phyloP scores from a whole-genome alignment of 2,329 filamentous ascomycete genomes.

The Diaporthe humulicola region DNA sequence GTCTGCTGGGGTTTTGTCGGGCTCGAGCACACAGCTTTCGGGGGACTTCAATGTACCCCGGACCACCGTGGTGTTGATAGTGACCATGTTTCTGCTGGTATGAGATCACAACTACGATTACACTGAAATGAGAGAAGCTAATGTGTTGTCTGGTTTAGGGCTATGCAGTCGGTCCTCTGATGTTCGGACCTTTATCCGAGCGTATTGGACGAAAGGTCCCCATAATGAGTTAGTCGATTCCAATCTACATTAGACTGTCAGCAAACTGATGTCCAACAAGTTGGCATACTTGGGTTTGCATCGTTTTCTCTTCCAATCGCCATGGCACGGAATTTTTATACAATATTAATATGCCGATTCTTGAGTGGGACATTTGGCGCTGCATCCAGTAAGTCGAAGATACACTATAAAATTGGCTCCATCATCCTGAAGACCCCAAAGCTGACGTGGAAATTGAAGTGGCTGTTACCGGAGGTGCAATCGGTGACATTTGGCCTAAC shows the following conservation, averaged over 20 bases:
- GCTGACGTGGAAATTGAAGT: neutral
- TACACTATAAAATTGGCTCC: no score
- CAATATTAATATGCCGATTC: conserved; percentile 13
- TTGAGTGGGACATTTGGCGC: conserved; percentile 7
- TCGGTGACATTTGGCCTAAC: neutral
- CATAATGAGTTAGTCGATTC: neutral
- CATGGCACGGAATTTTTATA: conserved; percentile 6
- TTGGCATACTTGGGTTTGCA: conserved; percentile 3
- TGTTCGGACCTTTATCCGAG: conserved; percentile 4
- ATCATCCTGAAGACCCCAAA: neutral
- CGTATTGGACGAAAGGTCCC: conserved; percentile 6
- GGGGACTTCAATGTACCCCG: conserved; percentile 3
- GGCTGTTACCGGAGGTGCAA: neutral
- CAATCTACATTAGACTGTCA: neutral
- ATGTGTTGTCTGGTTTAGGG: neutral
- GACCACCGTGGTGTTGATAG: neutral
- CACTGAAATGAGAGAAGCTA: neutral
- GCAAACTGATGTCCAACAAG: neutral
- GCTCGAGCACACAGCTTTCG: neutral
- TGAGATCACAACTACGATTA: neutral
- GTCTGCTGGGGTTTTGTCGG: conserved; percentile 4
- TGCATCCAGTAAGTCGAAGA: neutral
- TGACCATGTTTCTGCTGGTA: conserved; percentile 12
- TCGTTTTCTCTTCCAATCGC: conserved; percentile 9
- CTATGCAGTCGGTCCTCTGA: neutral